Conservation (phyloP, 805 yeast species). For the Cyberlindnera americana region DNA sequence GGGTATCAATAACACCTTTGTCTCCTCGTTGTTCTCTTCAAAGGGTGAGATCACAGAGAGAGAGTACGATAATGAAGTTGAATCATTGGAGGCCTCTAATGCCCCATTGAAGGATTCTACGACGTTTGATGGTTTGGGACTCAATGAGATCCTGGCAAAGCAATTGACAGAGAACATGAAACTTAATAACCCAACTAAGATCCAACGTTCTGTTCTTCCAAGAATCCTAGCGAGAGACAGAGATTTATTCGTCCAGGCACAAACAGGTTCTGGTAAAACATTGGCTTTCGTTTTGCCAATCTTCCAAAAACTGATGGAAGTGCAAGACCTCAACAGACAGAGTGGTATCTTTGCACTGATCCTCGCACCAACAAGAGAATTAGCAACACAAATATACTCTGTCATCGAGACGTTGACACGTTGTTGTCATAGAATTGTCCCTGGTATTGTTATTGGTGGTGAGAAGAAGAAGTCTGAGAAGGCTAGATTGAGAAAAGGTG, state of each 20-base stretch:
- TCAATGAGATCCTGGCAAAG: constrained; percentile 47
- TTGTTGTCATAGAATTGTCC: constrained; percentile 85
- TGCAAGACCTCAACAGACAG: constrained; percentile 47
- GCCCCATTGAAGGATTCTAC: constrained; percentile 73
- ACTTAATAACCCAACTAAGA: constrained; percentile 72
- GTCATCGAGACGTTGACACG: constrained; percentile 71
- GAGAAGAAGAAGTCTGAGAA: constrained; percentile 96
- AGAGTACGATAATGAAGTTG: constrained; percentile 34
- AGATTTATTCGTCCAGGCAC: constrained; percentile 90
- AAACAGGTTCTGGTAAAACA: constrained; percentile 98
- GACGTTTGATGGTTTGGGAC: constrained; percentile 68
- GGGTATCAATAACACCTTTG: constrained; percentile 60
- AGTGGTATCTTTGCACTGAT: constrained; percentile 88
- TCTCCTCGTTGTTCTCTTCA: constrained; percentile 81
- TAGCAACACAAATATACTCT: constrained; percentile 84
- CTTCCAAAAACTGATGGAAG: constrained; percentile 63
- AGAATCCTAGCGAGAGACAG: constrained; percentile 38
- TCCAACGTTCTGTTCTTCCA: constrained; percentile 82
- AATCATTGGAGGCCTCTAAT: constrained; percentile 60
- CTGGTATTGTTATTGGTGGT: constrained; percentile 96
- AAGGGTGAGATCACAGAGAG: constrained; percentile 49
- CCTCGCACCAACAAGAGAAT: constrained; percentile 91
- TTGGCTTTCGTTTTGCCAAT: constrained; percentile 84
- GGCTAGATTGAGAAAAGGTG: constrained; percentile 93
- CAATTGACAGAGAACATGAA: constrained; percentile 56